These are phyloP conservation scores for Calonectria hongkongensis DNA, from an alignment of 2,329 filamentous ascomycete species.

Conservation along the genomic window DNA sequence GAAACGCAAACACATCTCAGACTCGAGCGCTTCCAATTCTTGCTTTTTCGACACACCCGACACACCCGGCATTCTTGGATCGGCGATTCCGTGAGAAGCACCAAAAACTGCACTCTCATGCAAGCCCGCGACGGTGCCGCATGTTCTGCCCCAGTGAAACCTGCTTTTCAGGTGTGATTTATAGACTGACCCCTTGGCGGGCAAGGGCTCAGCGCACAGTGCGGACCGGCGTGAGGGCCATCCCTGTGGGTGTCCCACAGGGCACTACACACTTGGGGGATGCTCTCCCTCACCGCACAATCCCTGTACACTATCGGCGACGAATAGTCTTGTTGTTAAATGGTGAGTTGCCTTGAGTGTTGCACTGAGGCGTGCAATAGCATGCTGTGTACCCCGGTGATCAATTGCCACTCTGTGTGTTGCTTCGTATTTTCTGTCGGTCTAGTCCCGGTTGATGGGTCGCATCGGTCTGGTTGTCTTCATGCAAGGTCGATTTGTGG, in stretches of 20 bases:
- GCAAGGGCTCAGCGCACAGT: slow-evolving; percentile 2
- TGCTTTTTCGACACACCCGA: background rate
- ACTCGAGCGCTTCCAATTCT: slow-evolving; percentile 11
- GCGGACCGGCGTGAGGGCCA: slow-evolving; percentile 1
- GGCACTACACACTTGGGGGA: background rate
- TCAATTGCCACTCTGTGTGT: slow-evolving; percentile 1
- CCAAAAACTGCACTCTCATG: slow-evolving; percentile 15
- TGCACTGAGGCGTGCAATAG: slow-evolving; percentile 6
- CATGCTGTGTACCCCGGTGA: slow-evolving; percentile 12
- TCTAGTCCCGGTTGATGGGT: slow-evolving; percentile 10
- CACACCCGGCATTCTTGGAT: background rate
- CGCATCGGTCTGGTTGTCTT: background rate
- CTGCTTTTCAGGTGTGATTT: slow-evolving; percentile 17
- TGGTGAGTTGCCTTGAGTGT: slow-evolving; percentile 15
- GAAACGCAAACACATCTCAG: slow-evolving; percentile 13
- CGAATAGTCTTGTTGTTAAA: slow-evolving; percentile 21
- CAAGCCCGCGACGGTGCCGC: slow-evolving; percentile 19
- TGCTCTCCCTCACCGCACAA: slow-evolving; percentile 3
- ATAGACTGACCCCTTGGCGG: slow-evolving; percentile 5
- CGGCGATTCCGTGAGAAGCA: slow-evolving; percentile 12
- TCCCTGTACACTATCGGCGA: slow-evolving; percentile 14
- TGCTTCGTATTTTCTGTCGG: slow-evolving; percentile 10
- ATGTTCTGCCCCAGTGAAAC: slow-evolving; percentile 4
- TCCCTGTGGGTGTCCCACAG: slow-evolving; percentile 14
- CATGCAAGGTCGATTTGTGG: background rate